Percentiles rank a stretch among this genome's conserved stretches.
Evolutionary conservation across 768 basidiomycete species (phyloP).

Genomic region (Xerocomellus intermedius): DNA sequence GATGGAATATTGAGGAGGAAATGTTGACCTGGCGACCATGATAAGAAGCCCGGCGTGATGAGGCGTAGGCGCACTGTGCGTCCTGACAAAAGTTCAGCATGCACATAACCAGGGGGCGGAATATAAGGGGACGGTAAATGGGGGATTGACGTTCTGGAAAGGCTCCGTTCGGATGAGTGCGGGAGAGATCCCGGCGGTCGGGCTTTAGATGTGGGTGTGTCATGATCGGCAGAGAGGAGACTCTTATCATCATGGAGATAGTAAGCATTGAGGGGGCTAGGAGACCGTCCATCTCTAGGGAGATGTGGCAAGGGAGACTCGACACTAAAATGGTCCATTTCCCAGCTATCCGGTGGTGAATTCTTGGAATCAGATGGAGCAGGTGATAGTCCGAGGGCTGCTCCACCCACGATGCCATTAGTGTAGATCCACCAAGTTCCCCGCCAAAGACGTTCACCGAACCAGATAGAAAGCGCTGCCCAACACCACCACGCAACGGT

Average conservation of each 20-base stretch:
- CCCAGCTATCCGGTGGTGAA: constrained; percentile 19
- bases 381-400: neutral
- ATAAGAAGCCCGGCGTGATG: constrained; percentile 50
- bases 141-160: neutral
- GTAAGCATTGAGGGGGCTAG: constrained; percentile 27
- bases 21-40: constrained; percentile 80
- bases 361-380: neutral
- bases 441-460: constrained; percentile 58
- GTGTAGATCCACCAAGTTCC: constrained; percentile 52
- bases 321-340: constrained; percentile 20
- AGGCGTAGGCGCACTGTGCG: constrained; percentile 68
- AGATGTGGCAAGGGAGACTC: neutral
- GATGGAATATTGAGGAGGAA: constrained; percentile 67
- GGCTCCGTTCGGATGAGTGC: neutral
- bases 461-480: constrained; percentile 60
- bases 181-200: neutral
- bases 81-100: constrained; percentile 68
- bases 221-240: neutral
- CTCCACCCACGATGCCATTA: constrained; percentile 50
- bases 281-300: constrained; percentile 8
- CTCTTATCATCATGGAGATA: constrained; percentile 15
- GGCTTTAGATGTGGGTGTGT: neutral
- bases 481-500: constrained; percentile 68
- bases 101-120: constrained; percentile 67
- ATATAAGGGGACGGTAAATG: constrained; percentile 27